Conservation (phyloP, 2,329 filamentous ascomycete genomes). For the Pezicula carpinea region DNA sequence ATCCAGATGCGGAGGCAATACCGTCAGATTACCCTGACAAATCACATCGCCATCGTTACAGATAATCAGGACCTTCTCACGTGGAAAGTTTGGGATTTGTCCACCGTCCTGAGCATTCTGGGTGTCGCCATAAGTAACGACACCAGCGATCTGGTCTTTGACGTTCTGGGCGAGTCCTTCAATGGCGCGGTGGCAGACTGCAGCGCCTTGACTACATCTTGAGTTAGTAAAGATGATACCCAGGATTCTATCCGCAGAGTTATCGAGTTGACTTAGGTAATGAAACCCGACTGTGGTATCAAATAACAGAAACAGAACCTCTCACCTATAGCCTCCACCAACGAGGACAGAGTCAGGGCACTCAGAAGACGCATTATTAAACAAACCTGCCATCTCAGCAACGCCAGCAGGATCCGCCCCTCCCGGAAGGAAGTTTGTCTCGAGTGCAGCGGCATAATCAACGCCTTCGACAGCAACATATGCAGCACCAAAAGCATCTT, state of each 20-base stretch:
- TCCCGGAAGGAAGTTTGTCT: conserved; percentile 13
- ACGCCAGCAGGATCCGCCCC: conserved; percentile 11
- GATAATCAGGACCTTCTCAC: conserved; percentile 33
- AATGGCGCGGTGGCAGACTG: conserved; percentile 34
- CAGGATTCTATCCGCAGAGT: too few relatives aligned
- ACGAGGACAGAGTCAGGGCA: conserved; percentile 32
- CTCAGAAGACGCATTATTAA: conserved; percentile 25
- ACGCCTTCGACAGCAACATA: conserved; percentile 27
- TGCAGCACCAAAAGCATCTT: conserved; percentile 12
- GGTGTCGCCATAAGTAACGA: conserved; percentile 35
- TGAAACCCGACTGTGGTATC: too few relatives aligned
- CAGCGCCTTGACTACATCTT: conserved; percentile 34
- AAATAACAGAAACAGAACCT: background rate
- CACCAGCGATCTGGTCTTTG: conserved; percentile 28
- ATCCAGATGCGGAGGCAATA: conserved; percentile 31
- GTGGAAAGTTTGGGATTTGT: conserved; percentile 28
- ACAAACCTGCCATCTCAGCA: conserved; percentile 16
- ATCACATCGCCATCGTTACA: conserved; percentile 45
- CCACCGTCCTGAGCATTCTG: conserved; percentile 31
- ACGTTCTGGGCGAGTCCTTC: conserved; percentile 23
- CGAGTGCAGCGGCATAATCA: conserved; percentile 14
- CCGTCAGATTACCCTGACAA: conserved; percentile 38
- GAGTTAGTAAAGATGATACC: too few relatives aligned
- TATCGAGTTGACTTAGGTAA: too few relatives aligned
- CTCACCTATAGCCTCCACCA: conserved; percentile 29